phyloP scores from a whole-genome alignment of 495 filamentous ascomycete species.

The Zalerion maritima region DNA sequence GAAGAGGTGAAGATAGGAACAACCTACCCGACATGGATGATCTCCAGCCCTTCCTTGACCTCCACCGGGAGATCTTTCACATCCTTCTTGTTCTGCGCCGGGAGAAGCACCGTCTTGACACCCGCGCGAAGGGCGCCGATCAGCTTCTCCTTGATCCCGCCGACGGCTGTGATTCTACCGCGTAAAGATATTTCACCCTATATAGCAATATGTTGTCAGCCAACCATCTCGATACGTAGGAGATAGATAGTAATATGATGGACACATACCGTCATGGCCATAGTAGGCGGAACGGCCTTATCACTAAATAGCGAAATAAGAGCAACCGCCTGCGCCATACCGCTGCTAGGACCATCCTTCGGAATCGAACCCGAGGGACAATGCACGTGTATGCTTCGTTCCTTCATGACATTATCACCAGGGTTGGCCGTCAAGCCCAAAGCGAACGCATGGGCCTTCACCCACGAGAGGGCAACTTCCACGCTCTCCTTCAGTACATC shows the following conservation, averaged over 20 bases:
- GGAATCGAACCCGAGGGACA: constrained; percentile 91
- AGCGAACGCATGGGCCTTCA: constrained; percentile 89
- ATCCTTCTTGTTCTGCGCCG: constrained; percentile 82
- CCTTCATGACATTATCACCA: constrained; percentile 90
- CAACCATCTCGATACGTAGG: constrained; percentile 1
- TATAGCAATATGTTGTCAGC: constrained; percentile 3
- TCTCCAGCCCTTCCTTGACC: constrained; percentile 74
- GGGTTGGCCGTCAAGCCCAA: constrained; percentile 69
- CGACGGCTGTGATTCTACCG: constrained; percentile 74
- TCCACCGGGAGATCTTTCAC: constrained; percentile 83
- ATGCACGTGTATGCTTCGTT: constrained; percentile 87
- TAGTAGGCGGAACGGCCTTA: constrained; percentile 74
- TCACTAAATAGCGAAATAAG: constrained; percentile 84
- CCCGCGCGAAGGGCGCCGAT: constrained; percentile 89
- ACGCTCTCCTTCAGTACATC: constrained; percentile 96
- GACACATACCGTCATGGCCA: constrained; percentile 72
- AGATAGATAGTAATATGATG: constrained; percentile 1
- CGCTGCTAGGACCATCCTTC: constrained; percentile 81
- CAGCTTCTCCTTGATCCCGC: constrained; percentile 97
- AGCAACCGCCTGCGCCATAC: constrained; percentile 85
- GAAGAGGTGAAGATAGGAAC: neutral
- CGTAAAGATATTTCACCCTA: constrained; percentile 78
- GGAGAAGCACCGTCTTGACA: constrained; percentile 86
- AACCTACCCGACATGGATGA: constrained; percentile 73
- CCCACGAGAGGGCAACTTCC: constrained; percentile 89